Evolutionary conservation across 2,329 filamentous ascomycete genomes (phyloP).

Genomic region (Magnaporthiopsis rhizophila): DNA sequence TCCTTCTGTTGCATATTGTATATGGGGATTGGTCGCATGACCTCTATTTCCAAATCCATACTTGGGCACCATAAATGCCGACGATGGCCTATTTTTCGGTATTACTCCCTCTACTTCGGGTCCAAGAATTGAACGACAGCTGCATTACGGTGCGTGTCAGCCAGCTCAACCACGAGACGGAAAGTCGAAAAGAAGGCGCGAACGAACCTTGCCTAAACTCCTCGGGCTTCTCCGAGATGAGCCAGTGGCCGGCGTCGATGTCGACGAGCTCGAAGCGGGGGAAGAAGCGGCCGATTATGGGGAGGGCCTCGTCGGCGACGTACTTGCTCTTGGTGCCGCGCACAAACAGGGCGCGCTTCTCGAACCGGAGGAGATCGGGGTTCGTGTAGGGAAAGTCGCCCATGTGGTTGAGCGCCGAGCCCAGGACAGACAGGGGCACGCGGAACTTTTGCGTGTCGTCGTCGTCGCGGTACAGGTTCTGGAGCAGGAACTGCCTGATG

Average conservation of each 20-base stretch:
- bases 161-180: neutral
- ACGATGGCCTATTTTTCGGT: neutral
- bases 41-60: neutral
- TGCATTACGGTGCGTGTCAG: conserved; percentile 8
- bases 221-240: conserved; percentile 81
- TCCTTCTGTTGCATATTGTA: neutral
- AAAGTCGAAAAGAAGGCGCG: conserved; percentile 4
- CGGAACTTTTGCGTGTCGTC: conserved; percentile 57
- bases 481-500: conserved; percentile 86
- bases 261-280: conserved; percentile 66
- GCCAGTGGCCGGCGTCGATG: conserved; percentile 76
- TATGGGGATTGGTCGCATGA: neutral
- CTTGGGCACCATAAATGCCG: too few relatives aligned
- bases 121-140: conserved; percentile 26
- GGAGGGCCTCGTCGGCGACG: conserved; percentile 70
- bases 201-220: conserved; percentile 63
- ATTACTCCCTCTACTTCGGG: conserved; percentile 17
- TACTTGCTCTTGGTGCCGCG: conserved; percentile 71
- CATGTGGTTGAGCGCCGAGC: conserved; percentile 60
- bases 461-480: conserved; percentile 59
- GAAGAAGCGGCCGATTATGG: conserved; percentile 76
- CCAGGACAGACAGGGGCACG: conserved; percentile 68
- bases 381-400: conserved; percentile 84
- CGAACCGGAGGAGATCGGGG: conserved; percentile 58
- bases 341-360: conserved; percentile 74